Conservation (phyloP, 2,329 filamentous ascomycete genomes). For the Dactylellina parvicollis region DNA sequence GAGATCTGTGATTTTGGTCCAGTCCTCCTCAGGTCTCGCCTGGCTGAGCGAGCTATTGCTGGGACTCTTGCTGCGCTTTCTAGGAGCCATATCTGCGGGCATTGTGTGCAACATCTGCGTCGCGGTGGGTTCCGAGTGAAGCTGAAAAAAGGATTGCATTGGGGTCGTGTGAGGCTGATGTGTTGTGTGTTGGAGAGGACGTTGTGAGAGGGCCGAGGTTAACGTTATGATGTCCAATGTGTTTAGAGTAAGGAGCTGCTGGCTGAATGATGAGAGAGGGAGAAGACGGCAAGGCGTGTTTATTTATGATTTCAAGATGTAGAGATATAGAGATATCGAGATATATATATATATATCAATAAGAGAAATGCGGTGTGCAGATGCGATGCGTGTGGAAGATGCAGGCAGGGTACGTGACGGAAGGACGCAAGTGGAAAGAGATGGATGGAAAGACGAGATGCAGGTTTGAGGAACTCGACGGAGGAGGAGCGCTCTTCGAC, state of each 20-base stretch:
- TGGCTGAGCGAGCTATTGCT: slow-evolving; percentile 53
- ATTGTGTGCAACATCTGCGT: slow-evolving; percentile 54
- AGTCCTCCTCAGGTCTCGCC: slow-evolving; percentile 71
- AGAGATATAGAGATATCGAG: background rate
- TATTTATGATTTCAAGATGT: too few species aligned
- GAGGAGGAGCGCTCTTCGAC: slow-evolving; percentile 53
- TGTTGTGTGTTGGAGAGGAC: slow-evolving; percentile 40
- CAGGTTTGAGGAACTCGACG: slow-evolving; percentile 50
- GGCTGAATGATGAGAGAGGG: too few species aligned
- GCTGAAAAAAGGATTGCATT: slow-evolving; percentile 55
- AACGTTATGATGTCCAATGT: slow-evolving; percentile 11
- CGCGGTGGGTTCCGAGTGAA: slow-evolving; percentile 50
- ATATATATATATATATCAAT: background rate
- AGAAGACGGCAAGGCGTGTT: too few species aligned
- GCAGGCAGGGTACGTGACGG: slow-evolving; percentile 15
- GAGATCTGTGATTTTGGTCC: slow-evolving; percentile 78
- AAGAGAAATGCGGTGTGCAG: background rate
- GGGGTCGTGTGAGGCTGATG: slow-evolving; percentile 50
- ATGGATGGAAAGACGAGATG: slow-evolving; percentile 21
- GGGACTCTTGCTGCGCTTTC: slow-evolving; percentile 54
- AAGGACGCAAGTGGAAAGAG: slow-evolving; percentile 9
- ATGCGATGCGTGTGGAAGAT: slow-evolving; percentile 31
- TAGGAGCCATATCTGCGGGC: slow-evolving; percentile 52
- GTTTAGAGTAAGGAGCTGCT: too few species aligned
- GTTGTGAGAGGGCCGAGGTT: slow-evolving; percentile 17